Base-by-base conservation (phyloP, 768 basidiomycete species). In the Asterophora lycoperdoides region DNA sequence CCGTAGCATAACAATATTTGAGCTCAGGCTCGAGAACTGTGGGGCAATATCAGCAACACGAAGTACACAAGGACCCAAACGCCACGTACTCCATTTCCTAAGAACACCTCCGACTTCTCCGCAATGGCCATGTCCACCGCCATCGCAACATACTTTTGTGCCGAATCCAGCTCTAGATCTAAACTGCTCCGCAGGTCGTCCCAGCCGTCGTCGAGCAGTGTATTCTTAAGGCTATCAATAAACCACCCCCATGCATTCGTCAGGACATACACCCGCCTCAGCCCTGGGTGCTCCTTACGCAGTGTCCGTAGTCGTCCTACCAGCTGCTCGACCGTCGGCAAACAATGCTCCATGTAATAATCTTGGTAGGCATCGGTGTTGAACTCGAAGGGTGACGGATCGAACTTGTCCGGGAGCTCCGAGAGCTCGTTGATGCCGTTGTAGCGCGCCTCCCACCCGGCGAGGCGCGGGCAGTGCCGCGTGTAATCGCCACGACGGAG, bases 91-190 rank as follows among this genome's bases (percentile, higher is more conserved):
- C 81, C 80, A 54, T 82, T 83, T 0, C 81, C 81, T 6, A 83
- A 64, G 57, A 81, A 83, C 35, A 81, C 76, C 55, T 82, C 77
- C 1, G 79, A 79, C 41, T 68, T 65, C 57, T 77, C 71, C 1
- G 77, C 81, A 19, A 83, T 71, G 9, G 73, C 77, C 81, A 83
- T 83, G 58, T 83, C 81, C 32, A 81, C 71, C 1, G 78, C 79
- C 59, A 74, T 74, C 19, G 65, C 67, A 3, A 81, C 76, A 11
- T 76, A 62, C 11, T 56, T 61, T 57, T 83, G 79, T 41, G 71
- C 73, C 30, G 64, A 51, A 48, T 74, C 76, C 19, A 83, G 60
- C 36, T 52, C 53, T n/a, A 70, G 40, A 29, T 75, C 74, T 6
- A 64, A 50, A 43, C 70, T 76, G 8, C 69, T 75, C 46, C 62